Evolutionary conservation across 352 stramenopile genomes (phyloP), one percentile per base, ranked within the genome.

Genomic region (Pseudoperonospora humuli): DNA sequence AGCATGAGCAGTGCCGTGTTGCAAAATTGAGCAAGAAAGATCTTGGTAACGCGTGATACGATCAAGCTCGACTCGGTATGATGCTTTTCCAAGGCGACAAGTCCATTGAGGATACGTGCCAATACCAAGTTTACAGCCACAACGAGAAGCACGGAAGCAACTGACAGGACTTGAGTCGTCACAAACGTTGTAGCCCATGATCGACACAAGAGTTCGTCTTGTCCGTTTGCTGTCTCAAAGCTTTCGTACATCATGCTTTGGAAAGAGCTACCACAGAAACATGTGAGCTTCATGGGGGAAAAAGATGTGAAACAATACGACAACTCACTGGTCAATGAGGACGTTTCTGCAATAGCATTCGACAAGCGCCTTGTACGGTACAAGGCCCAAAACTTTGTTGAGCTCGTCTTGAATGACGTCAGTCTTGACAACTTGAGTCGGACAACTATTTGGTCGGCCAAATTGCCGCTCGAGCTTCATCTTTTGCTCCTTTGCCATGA

Each of bases 11-110:
- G 47, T 9, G 75, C 73, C 3, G 79, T 89, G 63, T 92, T 92
- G 59, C 65, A 89, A 44, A 92, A 86, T 50, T 92, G 76, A 11
- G 75, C 68, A 18, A 86, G 39, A 37, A 89, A 89, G 14, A 89
- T 66, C 39, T 92, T 92, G 26, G 46, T 84, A 20, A 92, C 70
- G 7, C 62, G 70, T 6, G 76, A 87, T 1, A 86, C 72, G 3
- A 92, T 67, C 9, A 78, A 60, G n/a, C 48, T 77, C 1, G 76
- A 86, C 33, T 78, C 56, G 5, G 79, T 92, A 49, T 92, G 79
- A 39, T 88, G 77, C 28, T 86, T 86, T 39, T 92, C 76, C 44
- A 89, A 57, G 5, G 48, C 60, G 3, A 92, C 80, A 20, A 89
- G 69, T 8, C 59, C 72, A 33, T 84, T 74, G 20, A 89, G 57